Percentiles rank a stretch among this genome's conserved stretches.
Conservation (phyloP, 2,329 filamentous ascomycete species). For the Aspergillus puulaauensis region DNA sequence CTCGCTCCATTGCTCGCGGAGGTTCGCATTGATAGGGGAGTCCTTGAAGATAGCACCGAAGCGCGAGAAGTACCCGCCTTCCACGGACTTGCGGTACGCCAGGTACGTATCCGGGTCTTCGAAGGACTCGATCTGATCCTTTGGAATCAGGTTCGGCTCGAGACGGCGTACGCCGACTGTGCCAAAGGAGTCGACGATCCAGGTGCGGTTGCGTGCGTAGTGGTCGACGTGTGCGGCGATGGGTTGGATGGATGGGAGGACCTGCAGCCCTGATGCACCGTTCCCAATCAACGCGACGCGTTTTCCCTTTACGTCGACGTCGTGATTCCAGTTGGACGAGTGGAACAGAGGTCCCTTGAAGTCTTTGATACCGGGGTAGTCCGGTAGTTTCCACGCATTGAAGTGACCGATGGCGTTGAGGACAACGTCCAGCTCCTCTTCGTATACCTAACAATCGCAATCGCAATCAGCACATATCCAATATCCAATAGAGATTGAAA, state of each 20-base stretch:
- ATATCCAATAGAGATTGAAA: not conserved
- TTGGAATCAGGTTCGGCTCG: slow-evolving; percentile 55
- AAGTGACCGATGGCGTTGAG: slow-evolving; percentile 65
- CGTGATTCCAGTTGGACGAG: slow-evolving; percentile 60
- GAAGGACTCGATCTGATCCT: slow-evolving; percentile 58
- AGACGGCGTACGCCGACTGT: slow-evolving; percentile 53
- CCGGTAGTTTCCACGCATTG: slow-evolving; percentile 64
- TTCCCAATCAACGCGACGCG: slow-evolving; percentile 62
- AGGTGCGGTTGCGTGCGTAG: slow-evolving; percentile 65
- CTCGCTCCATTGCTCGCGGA: slow-evolving; percentile 49
- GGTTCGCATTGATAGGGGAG: slow-evolving; percentile 49
- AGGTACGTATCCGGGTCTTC: slow-evolving; percentile 62
- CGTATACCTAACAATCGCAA: slow-evolving; percentile 27
- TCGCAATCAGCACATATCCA: not conserved
- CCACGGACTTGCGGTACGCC: slow-evolving; percentile 56
- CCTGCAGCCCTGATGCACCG: slow-evolving; percentile 61
- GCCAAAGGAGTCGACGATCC: slow-evolving; percentile 66
- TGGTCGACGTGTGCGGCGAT: slow-evolving; percentile 55
- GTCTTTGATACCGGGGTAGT: slow-evolving; percentile 58
- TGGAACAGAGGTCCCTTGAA: slow-evolving; percentile 60
- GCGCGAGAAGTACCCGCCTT: slow-evolving; percentile 62
- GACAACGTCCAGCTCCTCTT: slow-evolving; percentile 59
- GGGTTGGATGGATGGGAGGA: slow-evolving; percentile 41
- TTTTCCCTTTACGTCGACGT: slow-evolving; percentile 51
- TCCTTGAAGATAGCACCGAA: slow-evolving; percentile 57